phyloP scores from a whole-genome alignment of 2,329 filamentous ascomycete species.

The Epichloe sibirici region DNA sequence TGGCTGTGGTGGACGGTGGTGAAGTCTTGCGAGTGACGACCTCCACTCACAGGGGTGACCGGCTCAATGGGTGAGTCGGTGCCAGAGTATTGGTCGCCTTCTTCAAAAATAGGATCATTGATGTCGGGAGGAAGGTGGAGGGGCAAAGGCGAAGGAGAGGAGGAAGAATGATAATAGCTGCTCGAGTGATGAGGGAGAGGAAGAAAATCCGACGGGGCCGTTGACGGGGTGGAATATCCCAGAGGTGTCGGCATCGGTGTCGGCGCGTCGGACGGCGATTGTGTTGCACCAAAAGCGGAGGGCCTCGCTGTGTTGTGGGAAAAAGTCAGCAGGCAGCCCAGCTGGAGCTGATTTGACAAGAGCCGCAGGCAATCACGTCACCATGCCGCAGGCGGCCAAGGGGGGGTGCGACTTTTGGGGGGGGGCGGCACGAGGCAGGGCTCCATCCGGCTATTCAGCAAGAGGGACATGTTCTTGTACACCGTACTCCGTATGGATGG shows the following conservation, averaged over 20 bases:
- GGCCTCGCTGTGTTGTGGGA: constrained; percentile 5
- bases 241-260: constrained; percentile 5
- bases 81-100: constrained; percentile 44
- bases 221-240: constrained; percentile 3
- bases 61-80: constrained; percentile 49
- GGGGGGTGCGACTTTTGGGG: not conserved
- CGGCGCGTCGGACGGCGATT: constrained; percentile 4
- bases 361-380: constrained; percentile 11
- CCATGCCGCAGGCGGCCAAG: constrained; percentile 4
- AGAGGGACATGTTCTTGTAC: too few relatives aligned
- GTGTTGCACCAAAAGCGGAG: constrained; percentile 2
- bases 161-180: constrained; percentile 28
- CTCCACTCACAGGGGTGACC: constrained; percentile 48
- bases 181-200: constrained; percentile 3
- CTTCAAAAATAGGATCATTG: constrained; percentile 38
- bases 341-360: not conserved
- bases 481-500: too few relatives aligned
- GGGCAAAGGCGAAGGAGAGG: constrained; percentile 12
- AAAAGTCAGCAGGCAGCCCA: constrained; percentile 8
- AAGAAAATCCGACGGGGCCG: constrained; percentile 4
- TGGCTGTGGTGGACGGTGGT: constrained; percentile 26
- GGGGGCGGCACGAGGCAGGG: constrained; percentile 5
- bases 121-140: constrained; percentile 38
- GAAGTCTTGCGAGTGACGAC: constrained; percentile 43
- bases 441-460: constrained; percentile 4